Evolutionary conservation across 1,284 basidiomycete species (phyloP), one percentile per base, ranked within the genome.

Genomic region (Trichosporon sp.): DNA sequence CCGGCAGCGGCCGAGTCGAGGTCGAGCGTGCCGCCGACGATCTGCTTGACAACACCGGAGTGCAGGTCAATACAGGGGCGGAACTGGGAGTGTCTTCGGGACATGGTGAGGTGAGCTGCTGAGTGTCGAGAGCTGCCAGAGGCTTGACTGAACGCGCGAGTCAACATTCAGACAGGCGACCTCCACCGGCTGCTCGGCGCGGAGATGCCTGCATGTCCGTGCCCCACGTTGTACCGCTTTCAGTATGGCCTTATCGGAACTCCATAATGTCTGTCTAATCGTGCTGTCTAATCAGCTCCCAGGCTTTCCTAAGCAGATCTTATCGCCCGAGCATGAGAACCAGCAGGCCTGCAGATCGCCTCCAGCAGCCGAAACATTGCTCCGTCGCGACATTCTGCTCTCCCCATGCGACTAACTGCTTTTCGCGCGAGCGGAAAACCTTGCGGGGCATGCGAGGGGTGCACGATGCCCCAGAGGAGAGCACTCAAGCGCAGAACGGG

Each of bases 1-100:
- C 84, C 84, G 21, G 86, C 84, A 8, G 90, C 87, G 65, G 88
- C 83, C 4, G 53, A 58, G 8, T 62, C 73, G 8, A 81, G 70
- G 65, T 82, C 80, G 34, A 99, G 86, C 1, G 94, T 96, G 1
- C 95, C 94, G 31, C 97, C 97, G 11, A 99, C 94, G 70, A 99
- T 99, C 84, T 99, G 97, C 83, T 99, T 99, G 68, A 99, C 97
- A 76, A 92, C 86, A 11, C 95, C 95, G 72, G 90, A 88, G 84
- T 99, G 97, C 29, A 99, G 87, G 83, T 99, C 97, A 77, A 99
- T 98, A 82, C 97, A 99, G 12, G 97, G 97, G 67, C 91, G 87
- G 85, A 99, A 99, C 64, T 87, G 80, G 9, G 81, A 83, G 47
- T 75, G 76, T 60, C 76, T 60, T 60, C 56, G 56, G 56, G 21